phyloP scores from a whole-genome alignment of 2,329 filamentous ascomycete species.

The Acephala macrosclerotiorum region DNA sequence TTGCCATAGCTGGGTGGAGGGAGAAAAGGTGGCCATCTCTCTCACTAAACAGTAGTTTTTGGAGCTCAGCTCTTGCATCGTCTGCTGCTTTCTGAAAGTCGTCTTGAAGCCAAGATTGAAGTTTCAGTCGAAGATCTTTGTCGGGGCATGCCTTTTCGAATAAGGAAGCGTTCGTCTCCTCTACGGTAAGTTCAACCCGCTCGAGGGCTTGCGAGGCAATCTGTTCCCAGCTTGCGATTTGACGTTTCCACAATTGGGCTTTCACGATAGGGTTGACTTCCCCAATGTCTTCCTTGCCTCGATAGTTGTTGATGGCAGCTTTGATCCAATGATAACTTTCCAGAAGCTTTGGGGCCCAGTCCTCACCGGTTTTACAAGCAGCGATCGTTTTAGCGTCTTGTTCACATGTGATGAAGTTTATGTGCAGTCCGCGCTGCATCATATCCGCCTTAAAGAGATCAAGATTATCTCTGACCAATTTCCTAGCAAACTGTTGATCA shows the following conservation, averaged over 20 bases:
- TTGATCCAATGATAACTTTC: conserved; percentile 30
- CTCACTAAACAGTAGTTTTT: conserved; percentile 26
- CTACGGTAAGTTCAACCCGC: conserved; percentile 24
- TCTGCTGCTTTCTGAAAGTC: conserved; percentile 21
- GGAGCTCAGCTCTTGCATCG: conserved; percentile 26
- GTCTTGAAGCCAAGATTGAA: conserved; percentile 28
- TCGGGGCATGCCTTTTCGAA: conserved; percentile 29
- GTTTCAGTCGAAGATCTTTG: conserved; percentile 20
- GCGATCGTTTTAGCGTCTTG: conserved; percentile 22
- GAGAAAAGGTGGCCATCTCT: conserved; percentile 24
- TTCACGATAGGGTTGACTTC: conserved; percentile 31
- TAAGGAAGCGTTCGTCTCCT: conserved; percentile 19
- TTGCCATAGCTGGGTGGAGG: conserved; percentile 21
- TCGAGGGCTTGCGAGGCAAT: conserved; percentile 22
- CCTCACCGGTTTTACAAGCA: too few relatives aligned
- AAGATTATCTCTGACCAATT: conserved; percentile 8
- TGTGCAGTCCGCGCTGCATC: background rate
- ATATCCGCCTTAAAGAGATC: conserved; percentile 7
- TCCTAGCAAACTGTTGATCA: conserved; percentile 19
- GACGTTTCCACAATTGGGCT: conserved; percentile 27
- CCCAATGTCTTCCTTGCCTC: conserved; percentile 26
- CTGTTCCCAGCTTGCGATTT: conserved; percentile 25
- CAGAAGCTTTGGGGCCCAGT: conserved; percentile 21
- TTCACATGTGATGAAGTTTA: background rate
- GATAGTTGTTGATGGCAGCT: conserved; percentile 22